Evolutionary conservation across 192 early-diverging fungal genomes (phyloP).

Genomic region (Dissophora ornata): DNA sequence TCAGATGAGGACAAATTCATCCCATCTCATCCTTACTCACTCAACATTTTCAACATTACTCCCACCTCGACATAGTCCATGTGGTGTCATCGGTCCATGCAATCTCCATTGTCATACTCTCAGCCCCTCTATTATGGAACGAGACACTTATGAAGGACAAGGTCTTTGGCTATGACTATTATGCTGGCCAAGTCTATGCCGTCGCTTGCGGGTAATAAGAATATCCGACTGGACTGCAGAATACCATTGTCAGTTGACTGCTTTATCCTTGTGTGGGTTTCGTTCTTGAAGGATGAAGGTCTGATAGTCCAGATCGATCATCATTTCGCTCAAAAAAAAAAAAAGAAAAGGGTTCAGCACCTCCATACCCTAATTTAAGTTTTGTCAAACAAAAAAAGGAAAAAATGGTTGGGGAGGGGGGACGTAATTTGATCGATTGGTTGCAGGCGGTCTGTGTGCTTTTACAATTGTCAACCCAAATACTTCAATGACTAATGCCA

Average conservation of each 20-base stretch:
- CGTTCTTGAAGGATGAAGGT: too few relatives aligned
- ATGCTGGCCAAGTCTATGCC: constrained; percentile 81
- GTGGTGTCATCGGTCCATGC: constrained; percentile 85
- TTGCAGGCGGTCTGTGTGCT: too few relatives aligned
- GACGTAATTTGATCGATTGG: too few relatives aligned
- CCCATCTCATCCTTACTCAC: neutral
- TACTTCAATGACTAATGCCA: constrained; percentile 27
- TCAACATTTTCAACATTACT: too few relatives aligned
- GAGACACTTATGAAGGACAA: constrained; percentile 71
- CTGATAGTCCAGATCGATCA: too few relatives aligned
- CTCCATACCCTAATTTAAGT: neutral
- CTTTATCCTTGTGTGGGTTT: too few relatives aligned
- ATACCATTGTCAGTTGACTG: too few relatives aligned
- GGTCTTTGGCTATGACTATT: constrained; percentile 77
- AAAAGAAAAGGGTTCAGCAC: neutral
- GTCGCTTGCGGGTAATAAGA: constrained; percentile 80
- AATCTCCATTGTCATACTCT: constrained; percentile 69
- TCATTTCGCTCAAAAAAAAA: too few relatives aligned
- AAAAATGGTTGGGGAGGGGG: too few relatives aligned
- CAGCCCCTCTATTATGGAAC: constrained; percentile 77
- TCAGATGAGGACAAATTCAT: neutral
- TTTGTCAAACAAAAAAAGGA: neutral
- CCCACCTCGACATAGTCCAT: constrained; percentile 70
- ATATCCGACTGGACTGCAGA: neutral
- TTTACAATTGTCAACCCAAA: too few relatives aligned